Percentiles rank a stretch among this genome's conserved stretches.
phyloP scores from a whole-genome alignment of 805 yeast species.

The Saccharomycopsis selenospora region DNA sequence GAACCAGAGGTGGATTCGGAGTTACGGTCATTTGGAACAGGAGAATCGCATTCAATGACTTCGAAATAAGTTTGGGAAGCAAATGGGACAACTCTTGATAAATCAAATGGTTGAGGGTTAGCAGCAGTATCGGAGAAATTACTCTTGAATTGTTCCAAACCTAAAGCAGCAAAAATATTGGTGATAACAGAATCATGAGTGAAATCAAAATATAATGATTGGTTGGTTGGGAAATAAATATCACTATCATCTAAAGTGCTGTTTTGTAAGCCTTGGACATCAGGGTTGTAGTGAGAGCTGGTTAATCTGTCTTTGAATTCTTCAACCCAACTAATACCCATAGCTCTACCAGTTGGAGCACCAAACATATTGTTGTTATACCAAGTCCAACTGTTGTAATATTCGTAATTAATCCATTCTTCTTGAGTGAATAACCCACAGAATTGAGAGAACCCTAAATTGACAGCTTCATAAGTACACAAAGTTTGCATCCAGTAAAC shows the following conservation, averaged over 20 bases:
- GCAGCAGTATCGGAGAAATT: slow-evolving; percentile 13
- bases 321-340: slow-evolving; percentile 53
- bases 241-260: slow-evolving; percentile 29
- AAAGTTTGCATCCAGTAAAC: slow-evolving; percentile 45
- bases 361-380: slow-evolving; percentile 68
- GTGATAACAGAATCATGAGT: slow-evolving; percentile 69
- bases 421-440: slow-evolving; percentile 63
- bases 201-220: slow-evolving; percentile 57
- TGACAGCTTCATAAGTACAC: slow-evolving; percentile 74
- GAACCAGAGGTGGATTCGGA: neutral
- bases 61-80: slow-evolving; percentile 22
- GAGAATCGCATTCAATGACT: slow-evolving; percentile 20
- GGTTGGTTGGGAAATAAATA: slow-evolving; percentile 34
- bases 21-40: slow-evolving; percentile 15
- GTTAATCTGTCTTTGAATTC: slow-evolving; percentile 36
- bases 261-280: slow-evolving; percentile 43
- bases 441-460: slow-evolving; percentile 56
- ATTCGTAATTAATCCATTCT: slow-evolving; percentile 58
- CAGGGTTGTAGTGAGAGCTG: slow-evolving; percentile 41
- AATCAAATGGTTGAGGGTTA: slow-evolving; percentile 18
- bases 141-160: slow-evolving; percentile 31
- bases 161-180: slow-evolving; percentile 56
- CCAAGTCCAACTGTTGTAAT: slow-evolving; percentile 49
- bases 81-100: slow-evolving; percentile 22
- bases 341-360: slow-evolving; percentile 44